These are phyloP conservation scores for Mortierella sp. DNA, from an alignment of 371 early-diverging fungal genomes.

Conservation along the genomic window DNA sequence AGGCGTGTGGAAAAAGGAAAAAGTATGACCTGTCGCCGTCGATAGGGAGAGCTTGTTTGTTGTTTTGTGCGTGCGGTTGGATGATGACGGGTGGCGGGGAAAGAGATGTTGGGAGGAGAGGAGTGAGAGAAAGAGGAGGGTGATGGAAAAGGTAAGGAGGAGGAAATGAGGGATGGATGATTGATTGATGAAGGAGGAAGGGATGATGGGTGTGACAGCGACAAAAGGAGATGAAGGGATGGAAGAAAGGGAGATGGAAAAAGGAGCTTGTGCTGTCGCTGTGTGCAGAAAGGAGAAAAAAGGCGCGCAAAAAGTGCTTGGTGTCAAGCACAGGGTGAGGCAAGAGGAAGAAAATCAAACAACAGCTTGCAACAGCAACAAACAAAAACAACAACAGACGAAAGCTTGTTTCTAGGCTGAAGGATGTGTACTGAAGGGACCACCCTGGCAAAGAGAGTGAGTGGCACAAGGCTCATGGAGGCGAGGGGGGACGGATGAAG, in stretches of 20 bases:
- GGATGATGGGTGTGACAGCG: conserved; percentile 8
- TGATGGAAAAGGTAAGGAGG: neutral
- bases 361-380: neutral
- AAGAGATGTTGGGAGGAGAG: conserved; percentile 8
- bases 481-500: neutral
- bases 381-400: neutral
- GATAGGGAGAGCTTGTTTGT: neutral
- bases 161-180: no score
- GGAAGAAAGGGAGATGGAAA: neutral
- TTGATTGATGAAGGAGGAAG: conserved; percentile 1
- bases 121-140: neutral
- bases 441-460: neutral
- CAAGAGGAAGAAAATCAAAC: neutral
- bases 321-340: neutral
- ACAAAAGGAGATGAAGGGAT: neutral
- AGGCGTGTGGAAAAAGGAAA: no score
- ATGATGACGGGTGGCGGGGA: conserved; percentile 1
- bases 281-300: neutral
- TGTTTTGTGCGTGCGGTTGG: neutral
- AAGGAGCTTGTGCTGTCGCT: neutral
- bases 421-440: no score
- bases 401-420: neutral
- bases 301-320: neutral
- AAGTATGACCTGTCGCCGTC: neutral
- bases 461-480: neutral